phyloP scores from a whole-genome alignment of 208 protist species.

The Acanthamoeba polyphaga region DNA sequence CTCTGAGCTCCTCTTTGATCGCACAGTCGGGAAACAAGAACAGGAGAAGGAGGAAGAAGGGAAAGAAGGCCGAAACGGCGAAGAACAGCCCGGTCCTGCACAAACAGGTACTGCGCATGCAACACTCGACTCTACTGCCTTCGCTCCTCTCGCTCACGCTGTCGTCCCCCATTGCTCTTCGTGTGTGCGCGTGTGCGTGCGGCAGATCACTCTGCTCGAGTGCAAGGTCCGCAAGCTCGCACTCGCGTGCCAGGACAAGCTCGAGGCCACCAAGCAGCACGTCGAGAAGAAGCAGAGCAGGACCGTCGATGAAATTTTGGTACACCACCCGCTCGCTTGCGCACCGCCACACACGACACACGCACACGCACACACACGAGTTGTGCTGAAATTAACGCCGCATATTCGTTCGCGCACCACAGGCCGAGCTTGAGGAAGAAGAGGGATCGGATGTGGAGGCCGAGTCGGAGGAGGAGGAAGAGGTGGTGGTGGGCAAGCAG shows the following conservation, averaged over 20 bases:
- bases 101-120: not conserved
- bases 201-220: conserved; percentile 41
- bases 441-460: conserved; percentile 80
- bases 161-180: not conserved
- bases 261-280: conserved; percentile 60
- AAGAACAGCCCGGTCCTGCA: not conserved
- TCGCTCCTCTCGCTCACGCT: not conserved
- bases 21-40: not conserved
- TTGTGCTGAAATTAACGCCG: not conserved
- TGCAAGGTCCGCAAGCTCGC: conserved; percentile 40
- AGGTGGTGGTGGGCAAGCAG: conserved; percentile 86
- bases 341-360: not conserved
- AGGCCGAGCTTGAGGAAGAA: conserved; percentile 87
- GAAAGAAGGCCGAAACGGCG: conserved; percentile 50
- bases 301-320: conserved; percentile 62
- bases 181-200: not conserved
- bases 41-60: conserved; percentile 51
- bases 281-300: conserved; percentile 72
- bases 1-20: not conserved
- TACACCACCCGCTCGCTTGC: not conserved
- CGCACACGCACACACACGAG: not conserved
- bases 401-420: conserved; percentile 26
- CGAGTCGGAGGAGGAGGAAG: conserved; percentile 82
- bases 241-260: conserved; percentile 15
- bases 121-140: not conserved